These are phyloP conservation scores for Cyclotella atomus DNA, from an alignment of 108 stramenopile species.

Conservation along the genomic window DNA sequence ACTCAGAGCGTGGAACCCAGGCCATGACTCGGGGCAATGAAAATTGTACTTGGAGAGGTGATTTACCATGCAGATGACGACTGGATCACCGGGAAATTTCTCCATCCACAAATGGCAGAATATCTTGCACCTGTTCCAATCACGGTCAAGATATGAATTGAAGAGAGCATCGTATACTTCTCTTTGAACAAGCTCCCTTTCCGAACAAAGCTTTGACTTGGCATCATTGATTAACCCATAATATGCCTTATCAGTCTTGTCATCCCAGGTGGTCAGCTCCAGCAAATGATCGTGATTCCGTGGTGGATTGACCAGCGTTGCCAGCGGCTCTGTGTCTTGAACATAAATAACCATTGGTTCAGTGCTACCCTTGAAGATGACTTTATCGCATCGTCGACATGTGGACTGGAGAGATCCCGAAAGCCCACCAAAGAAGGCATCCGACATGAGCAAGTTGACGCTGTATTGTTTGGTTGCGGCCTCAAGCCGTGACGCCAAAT, in stretches of 20 bases:
- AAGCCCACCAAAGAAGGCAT: constrained; percentile 59
- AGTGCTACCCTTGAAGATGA: constrained; percentile 53
- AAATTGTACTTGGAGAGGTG: constrained; percentile 24
- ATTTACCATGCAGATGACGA: constrained; percentile 26
- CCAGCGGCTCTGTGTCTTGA: constrained; percentile 38
- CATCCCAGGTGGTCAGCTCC: constrained; percentile 30
- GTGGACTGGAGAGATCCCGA: constrained; percentile 41
- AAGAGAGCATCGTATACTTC: constrained; percentile 45
- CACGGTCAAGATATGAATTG: constrained; percentile 43
- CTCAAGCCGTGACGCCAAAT: constrained; percentile 65
- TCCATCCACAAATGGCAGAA: constrained; percentile 40
- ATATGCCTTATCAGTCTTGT: constrained; percentile 22
- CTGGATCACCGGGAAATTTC: constrained; percentile 33
- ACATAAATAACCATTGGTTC: constrained; percentile 56
- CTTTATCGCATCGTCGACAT: constrained; percentile 53
- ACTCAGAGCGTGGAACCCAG: constrained; percentile 16
- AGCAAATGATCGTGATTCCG: constrained; percentile 24
- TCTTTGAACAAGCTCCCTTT: constrained; percentile 33
- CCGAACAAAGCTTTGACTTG: constrained; percentile 30
- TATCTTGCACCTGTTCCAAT: constrained; percentile 46
- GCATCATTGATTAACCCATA: constrained; percentile 38
- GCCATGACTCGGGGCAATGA: constrained; percentile 29
- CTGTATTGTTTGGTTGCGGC: constrained; percentile 66
- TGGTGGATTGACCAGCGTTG: constrained; percentile 10
- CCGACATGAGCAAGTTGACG: constrained; percentile 63